Base-by-base conservation (phyloP, 495 filamentous ascomycete species). In the Zalerion maritima region DNA sequence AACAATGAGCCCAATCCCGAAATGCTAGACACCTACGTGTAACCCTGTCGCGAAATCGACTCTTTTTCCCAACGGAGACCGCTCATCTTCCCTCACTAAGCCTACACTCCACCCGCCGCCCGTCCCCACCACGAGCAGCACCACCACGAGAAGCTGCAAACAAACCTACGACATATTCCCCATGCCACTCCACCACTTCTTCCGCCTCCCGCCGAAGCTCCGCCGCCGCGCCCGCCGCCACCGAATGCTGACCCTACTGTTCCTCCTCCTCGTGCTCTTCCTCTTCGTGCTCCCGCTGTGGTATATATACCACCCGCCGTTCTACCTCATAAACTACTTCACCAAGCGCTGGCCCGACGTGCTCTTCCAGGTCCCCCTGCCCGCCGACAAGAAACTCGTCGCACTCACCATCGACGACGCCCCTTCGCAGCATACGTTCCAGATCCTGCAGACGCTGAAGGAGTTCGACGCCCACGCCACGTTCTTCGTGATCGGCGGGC, bases 391-490 rank as follows among this genome's bases (percentile, higher is more conserved):
- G 28, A 77, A 75, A 34, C 43, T 82, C 5, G 62, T 89, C 9
- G 83, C 80, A 2, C 64, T 93, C 16, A 87, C 80, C 3, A 77
- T 93, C 49, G 83, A 91, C 55, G 83, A 91, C 54, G 75, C 68
- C 12, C 83, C 83, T 2, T 81, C 77, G 1, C 51, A 64, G 24
- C 69, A 81, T 45, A 92, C 85, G 2, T 35, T 42, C n/a, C 64
- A 69, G 19, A 84, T 94, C 21, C 58, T 85, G 21, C 52, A 67
- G 17, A 46, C 78, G 0, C 58, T 93, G 1, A 50, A 64, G 30
- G 52, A 40, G 5, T 41, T 71, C 41, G 50, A 59, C 23, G 78
- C 71, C 10, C 64, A 61, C 4, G 78, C 78, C 0, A 85, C 81
- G 0, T 85, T 85, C 45, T 87, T 85, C 49, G 52, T 82, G 6